Evolutionary conservation across 2,329 filamentous ascomycete species (phyloP).

Genomic region (Capronia epimyces): DNA sequence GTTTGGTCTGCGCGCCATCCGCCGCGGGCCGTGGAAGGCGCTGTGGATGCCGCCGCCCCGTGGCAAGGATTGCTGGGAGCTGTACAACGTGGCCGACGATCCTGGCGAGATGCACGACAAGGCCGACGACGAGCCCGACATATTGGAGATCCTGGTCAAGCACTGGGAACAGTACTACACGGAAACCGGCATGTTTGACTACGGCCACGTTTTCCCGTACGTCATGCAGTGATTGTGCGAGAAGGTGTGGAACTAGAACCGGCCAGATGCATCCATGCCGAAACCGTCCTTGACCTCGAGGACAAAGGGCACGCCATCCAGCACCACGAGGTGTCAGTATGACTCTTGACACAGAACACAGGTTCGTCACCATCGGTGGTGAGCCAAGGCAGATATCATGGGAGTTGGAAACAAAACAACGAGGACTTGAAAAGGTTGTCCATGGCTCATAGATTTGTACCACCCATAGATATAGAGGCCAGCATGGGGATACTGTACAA

Average conservation of each 20-base stretch:
- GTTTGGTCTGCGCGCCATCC: constrained; percentile 50
- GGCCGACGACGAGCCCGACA: constrained; percentile 39
- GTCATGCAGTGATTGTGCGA: not conserved
- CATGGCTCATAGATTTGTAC: no score
- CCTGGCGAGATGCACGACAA: constrained; percentile 49
- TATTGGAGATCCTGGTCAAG: constrained; percentile 46
- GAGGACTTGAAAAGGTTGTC: no score
- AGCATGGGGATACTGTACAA: no score
- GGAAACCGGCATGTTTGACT: constrained; percentile 33
- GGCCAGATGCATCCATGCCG: constrained; percentile 37
- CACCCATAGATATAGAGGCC: no score
- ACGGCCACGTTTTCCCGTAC: no score
- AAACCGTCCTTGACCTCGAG: constrained; percentile 41
- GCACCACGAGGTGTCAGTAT: no score
- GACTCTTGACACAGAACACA: no score
- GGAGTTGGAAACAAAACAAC: no score
- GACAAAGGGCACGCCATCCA: constrained; percentile 39
- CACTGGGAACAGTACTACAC: constrained; percentile 47
- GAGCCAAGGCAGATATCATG: no score
- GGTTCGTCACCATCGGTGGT: no score
- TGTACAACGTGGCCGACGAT: constrained; percentile 51
- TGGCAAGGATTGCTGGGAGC: constrained; percentile 52
- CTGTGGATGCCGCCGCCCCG: constrained; percentile 54
- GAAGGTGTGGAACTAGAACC: no score
- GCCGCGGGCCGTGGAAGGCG: constrained; percentile 54